phyloP scores from a whole-genome alignment of 2,329 filamentous ascomycete genomes.

The Periconia sp. region DNA sequence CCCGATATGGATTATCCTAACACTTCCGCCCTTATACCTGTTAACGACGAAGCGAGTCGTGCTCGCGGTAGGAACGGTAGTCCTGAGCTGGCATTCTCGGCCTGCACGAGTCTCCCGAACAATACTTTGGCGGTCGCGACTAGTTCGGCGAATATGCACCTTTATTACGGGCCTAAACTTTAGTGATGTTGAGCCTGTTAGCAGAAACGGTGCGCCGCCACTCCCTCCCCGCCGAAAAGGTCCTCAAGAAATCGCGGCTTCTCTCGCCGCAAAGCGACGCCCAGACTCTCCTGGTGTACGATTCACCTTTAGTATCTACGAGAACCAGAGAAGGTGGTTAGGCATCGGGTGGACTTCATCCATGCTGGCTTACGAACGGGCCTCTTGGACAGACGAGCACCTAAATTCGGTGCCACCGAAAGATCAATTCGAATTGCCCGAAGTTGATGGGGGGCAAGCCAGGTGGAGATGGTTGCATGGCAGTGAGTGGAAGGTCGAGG shows the following conservation, averaged over 20 bases:
- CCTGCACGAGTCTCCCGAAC: constrained; percentile 84
- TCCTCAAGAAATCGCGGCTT: constrained; percentile 55
- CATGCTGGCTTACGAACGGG: constrained; percentile 86
- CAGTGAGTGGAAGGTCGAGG: constrained; percentile 86
- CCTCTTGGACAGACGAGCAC: constrained; percentile 95
- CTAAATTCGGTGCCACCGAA: constrained; percentile 79
- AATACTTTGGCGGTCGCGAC: constrained; percentile 86
- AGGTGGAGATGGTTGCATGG: constrained; percentile 84
- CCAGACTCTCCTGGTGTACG: constrained; percentile 75
- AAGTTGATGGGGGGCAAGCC: constrained; percentile 68
- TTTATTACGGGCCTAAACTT: constrained; percentile 84
- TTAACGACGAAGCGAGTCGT: constrained; percentile 86
- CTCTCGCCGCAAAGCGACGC: constrained; percentile 48
- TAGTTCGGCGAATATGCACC: constrained; percentile 71
- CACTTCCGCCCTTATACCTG: constrained; percentile 80
- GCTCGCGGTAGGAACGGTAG: constrained; percentile 83
- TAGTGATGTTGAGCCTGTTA: constrained; percentile 49
- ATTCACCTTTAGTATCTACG: constrained; percentile 95
- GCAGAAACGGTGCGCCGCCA: constrained; percentile 40
- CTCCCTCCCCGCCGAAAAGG: constrained; percentile 53
- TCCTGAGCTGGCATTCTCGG: constrained; percentile 90
- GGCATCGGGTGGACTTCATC: constrained; percentile 94
- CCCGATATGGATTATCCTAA: constrained; percentile 84
- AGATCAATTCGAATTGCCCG: constrained; percentile 72
- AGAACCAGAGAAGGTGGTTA: constrained; percentile 95